Conservation (phyloP, 495 filamentous ascomycete species). For the Penicillium soppii region DNA sequence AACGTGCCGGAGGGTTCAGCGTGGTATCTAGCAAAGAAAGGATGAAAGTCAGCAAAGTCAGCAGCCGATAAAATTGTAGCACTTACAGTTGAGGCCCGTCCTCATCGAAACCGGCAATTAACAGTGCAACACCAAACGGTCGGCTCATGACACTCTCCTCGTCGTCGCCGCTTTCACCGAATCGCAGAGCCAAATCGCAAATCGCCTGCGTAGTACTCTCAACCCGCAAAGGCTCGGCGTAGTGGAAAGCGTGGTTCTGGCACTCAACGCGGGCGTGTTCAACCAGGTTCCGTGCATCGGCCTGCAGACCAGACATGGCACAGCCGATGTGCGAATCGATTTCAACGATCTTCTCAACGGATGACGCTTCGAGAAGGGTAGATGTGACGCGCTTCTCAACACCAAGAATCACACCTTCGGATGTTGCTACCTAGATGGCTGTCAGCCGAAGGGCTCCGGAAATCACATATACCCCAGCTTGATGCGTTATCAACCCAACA, state of each 20-base stretch:
- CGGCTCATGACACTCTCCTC: constrained; percentile 98
- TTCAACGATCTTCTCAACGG: constrained; percentile 98
- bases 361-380: constrained; percentile 92
- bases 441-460: constrained; percentile 13
- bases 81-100: constrained; percentile 88
- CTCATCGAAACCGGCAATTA: constrained; percentile 97
- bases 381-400: constrained; percentile 99
- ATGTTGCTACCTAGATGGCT: constrained; percentile 71
- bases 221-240: constrained; percentile 87
- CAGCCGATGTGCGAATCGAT: constrained; percentile 98
- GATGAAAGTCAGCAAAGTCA: not conserved
- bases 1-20: constrained; percentile 97
- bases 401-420: constrained; percentile 89
- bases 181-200: constrained; percentile 93
- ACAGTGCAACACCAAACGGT: constrained; percentile 92
- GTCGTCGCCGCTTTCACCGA: constrained; percentile 95
- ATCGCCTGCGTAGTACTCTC: constrained; percentile 99
- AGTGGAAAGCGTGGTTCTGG: constrained; percentile 96
- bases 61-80: not conserved
- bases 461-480: not conserved
- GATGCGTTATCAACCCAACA: not conserved
- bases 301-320: constrained; percentile 96
- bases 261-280: constrained; percentile 97
- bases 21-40: constrained; percentile 65
- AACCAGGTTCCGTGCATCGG: constrained; percentile 92